Conservation (phyloP, 1,139 yeast species). For the Arxiozyma heterogenica region DNA sequence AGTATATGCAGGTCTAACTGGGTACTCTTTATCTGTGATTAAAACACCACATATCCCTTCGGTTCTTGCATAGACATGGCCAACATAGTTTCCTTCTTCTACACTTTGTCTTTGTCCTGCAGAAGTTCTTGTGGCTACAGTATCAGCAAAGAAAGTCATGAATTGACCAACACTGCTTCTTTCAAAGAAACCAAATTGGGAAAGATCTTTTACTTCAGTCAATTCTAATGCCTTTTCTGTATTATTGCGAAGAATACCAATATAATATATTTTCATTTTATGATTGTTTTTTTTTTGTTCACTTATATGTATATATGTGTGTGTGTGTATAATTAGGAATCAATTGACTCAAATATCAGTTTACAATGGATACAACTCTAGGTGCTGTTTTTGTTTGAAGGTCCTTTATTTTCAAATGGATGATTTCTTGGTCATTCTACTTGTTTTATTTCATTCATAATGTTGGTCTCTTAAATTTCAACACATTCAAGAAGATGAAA, state of each 20-base stretch:
- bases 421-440: not conserved
- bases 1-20: slow-evolving; percentile 95
- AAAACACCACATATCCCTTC: slow-evolving; percentile 94
- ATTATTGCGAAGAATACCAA: slow-evolving; percentile 71
- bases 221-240: slow-evolving; percentile 60
- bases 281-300: not conserved
- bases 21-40: slow-evolving; percentile 90
- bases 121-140: slow-evolving; percentile 80
- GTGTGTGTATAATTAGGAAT: not conserved
- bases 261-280: slow-evolving; percentile 81
- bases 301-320: not conserved
- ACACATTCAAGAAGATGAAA: not conserved
- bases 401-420: not conserved
- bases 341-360: not conserved
- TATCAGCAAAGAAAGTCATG: slow-evolving; percentile 88
- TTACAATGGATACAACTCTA: not conserved
- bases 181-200: slow-evolving; percentile 83
- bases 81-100: slow-evolving; percentile 82
- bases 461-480: not conserved
- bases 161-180: slow-evolving; percentile 70
- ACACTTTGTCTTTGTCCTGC: slow-evolving; percentile 91
- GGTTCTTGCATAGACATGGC: slow-evolving; percentile 81
- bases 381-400: too few species aligned
- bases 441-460: too few species aligned
- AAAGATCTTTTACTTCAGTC: slow-evolving; percentile 69